Evolutionary conservation across 2,329 filamentous ascomycete genomes (phyloP).

Genomic region (Pyricularia sp.): DNA sequence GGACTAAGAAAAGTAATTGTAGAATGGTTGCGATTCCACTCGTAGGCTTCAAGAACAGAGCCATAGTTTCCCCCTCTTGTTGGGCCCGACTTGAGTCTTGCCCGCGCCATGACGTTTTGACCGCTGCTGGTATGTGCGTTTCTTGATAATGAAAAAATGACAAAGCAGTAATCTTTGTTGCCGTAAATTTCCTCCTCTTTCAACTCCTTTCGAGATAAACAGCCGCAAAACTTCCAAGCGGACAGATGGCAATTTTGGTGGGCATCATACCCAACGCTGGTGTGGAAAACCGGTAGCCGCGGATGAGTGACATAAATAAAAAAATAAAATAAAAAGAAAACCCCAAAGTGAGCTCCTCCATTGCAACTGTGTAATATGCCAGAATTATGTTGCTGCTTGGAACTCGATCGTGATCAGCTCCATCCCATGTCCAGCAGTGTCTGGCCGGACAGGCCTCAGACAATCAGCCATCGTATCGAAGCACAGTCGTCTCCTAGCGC

Average conservation of each 20-base stretch:
- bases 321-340: too few relatives aligned
- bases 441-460: background rate
- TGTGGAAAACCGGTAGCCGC: background rate
- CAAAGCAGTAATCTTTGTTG: background rate
- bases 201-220: background rate
- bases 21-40: background rate
- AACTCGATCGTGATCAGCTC: background rate
- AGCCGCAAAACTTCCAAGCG: background rate
- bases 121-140: background rate
- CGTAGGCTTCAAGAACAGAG: background rate
- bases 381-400: background rate
- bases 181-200: background rate
- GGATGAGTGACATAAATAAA: background rate
- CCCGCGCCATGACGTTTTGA: background rate
- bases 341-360: background rate
- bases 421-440: background rate
- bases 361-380: background rate
- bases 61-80: background rate
- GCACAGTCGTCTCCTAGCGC: conserved; percentile 25
- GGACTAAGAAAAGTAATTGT: background rate
- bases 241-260: background rate
- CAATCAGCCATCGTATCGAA: background rate
- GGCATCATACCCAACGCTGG: background rate
- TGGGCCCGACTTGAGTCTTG: background rate
- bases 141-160: background rate